Evolutionary conservation across 2,329 filamentous ascomycete genomes (phyloP).

Genomic region (Lachnellula arida): DNA sequence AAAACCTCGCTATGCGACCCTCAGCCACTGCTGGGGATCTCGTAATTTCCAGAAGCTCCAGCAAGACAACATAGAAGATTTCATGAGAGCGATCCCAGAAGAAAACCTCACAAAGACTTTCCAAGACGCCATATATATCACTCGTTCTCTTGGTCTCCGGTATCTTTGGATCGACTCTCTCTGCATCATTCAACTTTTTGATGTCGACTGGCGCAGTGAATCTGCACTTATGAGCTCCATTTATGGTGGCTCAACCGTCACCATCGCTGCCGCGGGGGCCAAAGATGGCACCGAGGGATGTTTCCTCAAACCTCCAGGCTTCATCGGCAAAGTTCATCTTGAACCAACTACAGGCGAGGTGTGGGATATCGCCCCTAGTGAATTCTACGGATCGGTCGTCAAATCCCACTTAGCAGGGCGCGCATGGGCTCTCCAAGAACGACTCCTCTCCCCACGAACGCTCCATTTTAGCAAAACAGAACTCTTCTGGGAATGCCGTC

Average conservation of each 20-base stretch:
- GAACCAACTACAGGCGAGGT: neutral
- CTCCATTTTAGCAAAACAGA: constrained; percentile 13
- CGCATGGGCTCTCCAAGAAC: constrained; percentile 18
- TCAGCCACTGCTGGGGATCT: constrained; percentile 21
- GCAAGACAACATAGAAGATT: constrained; percentile 2
- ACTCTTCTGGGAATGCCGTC: constrained; percentile 21
- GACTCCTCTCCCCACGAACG: constrained; percentile 13
- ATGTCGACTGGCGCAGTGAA: constrained; percentile 15
- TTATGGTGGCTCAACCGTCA: constrained; percentile 11
- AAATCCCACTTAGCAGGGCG: constrained; percentile 8
- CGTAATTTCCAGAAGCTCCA: constrained; percentile 5
- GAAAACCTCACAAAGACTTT: constrained; percentile 14
- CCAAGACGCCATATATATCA: constrained; percentile 12
- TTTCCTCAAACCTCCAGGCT: constrained; percentile 3
- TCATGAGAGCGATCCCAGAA: constrained; percentile 4
- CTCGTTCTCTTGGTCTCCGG: constrained; percentile 9
- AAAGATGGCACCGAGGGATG: constrained; percentile 10
- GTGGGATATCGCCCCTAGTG: neutral
- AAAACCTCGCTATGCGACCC: constrained; percentile 14
- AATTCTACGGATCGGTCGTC: neutral
- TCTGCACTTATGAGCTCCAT: constrained; percentile 11
- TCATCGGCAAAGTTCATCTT: neutral
- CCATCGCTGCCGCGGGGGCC: constrained; percentile 10
- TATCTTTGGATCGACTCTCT: constrained; percentile 22
- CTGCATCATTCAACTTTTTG: constrained; percentile 16